These are phyloP conservation scores for Melaleuca alternifolia DNA, from an alignment of 345 rosid species.

Conservation along the genomic window DNA sequence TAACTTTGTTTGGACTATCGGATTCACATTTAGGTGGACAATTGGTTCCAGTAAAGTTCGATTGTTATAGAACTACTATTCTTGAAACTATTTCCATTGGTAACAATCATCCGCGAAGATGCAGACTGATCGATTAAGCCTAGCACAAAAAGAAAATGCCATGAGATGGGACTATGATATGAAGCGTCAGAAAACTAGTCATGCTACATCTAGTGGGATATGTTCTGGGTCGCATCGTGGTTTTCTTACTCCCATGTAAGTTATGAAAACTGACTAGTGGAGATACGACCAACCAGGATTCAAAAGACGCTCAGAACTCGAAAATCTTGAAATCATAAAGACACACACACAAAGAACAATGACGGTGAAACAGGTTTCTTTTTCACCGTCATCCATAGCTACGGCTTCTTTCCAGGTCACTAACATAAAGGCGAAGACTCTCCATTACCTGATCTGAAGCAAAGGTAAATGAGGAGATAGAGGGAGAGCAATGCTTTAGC, in stretches of 20 bases:
- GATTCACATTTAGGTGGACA: not conserved
- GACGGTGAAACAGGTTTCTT: not conserved
- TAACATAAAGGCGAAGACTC: not conserved
- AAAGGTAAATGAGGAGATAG: conserved; percentile 10
- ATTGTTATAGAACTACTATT: not conserved
- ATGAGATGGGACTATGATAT: not conserved
- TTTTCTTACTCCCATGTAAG: not conserved
- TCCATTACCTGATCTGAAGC: conserved; percentile 15
- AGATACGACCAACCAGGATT: not conserved
- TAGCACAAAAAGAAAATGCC: not conserved
- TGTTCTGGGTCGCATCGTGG: not conserved
- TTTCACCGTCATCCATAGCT: not conserved
- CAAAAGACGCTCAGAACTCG: not conserved
- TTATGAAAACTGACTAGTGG: not conserved
- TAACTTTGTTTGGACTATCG: not conserved
- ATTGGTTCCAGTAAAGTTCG: not conserved
- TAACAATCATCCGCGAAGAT: not conserved
- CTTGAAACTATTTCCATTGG: not conserved
- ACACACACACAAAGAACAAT: not conserved
- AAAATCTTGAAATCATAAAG: not conserved
- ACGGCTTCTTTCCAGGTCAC: not conserved
- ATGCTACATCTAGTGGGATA: not conserved
- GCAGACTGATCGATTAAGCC: not conserved
- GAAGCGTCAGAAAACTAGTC: not conserved
- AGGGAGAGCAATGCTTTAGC: conserved; percentile 4